Evolutionary conservation across 305 asterid genomes (phyloP), one percentile per base, ranked within the genome.

Genomic region (Fraxinus greggii): DNA sequence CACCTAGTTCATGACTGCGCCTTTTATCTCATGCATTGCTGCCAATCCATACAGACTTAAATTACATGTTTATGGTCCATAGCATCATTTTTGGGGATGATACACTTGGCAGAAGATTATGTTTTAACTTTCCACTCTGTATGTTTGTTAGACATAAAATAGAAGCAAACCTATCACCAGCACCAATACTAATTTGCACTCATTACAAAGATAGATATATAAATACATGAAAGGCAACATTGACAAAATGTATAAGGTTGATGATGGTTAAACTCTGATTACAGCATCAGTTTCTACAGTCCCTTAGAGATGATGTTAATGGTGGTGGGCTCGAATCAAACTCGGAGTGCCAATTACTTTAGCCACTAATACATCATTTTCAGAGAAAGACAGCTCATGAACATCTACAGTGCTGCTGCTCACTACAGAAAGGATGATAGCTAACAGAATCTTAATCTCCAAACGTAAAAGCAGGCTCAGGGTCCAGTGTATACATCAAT

Each of bases 241-340:
- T 65, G 23, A 76, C 40, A 54, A 36, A 35, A 75, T 63, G 24
- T 76, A 70, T 40, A 48, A 45, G 76, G 54, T 24, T 65, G 77
- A 59, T 65, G 5, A 51, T 61, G 36, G 45, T 81, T 61, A 84
- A 67, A 67, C 79, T 78, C 59, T 72, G 54, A 40, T 36, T 63
- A 74, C 31, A 33, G 36, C 79, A 45, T 72, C 77, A 77, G 72
- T 45, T 33, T 7, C 79, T 35, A 42, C 70, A 81, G 45, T 72
- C 54, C 78, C 21, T 45, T 81, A 74, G 65, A 54, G 79, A 76
- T 77, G 81, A 82, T 65, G 17, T 40, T 54, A 38, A 40, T 19
- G 31, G 32, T 1, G n/a, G 61, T 15, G 28, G 51, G 56, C 36
- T 59, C 29, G 75, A 72, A 33, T 70, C 77, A 42, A 67, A 78